These are phyloP conservation scores for Fusarium sp. DNA, from an alignment of 2,329 filamentous ascomycete genomes.

Conservation along the genomic window DNA sequence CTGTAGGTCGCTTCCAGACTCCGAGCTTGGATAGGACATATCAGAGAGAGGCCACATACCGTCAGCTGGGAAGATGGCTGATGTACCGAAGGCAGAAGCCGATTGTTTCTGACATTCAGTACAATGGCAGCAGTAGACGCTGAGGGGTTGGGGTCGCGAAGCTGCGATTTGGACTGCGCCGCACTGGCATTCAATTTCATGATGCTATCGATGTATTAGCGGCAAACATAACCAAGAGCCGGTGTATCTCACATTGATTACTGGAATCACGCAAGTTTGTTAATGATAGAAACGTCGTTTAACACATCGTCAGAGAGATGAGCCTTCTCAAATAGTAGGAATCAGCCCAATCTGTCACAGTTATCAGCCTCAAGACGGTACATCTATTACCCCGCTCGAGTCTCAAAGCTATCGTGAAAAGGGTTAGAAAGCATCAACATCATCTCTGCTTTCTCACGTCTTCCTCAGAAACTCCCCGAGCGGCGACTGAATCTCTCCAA, in stretches of 20 bases:
- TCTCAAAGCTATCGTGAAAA: neutral
- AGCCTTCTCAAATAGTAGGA: neutral
- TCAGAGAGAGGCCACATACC: constrained; percentile 52
- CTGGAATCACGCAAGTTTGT: neutral
- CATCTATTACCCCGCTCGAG: neutral
- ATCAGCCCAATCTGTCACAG: neutral
- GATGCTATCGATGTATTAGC: neutral
- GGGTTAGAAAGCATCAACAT: neutral
- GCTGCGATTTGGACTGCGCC: constrained; percentile 48
- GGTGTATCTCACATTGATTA: neutral
- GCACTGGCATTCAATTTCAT: constrained; percentile 51
- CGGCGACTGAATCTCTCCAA: neutral
- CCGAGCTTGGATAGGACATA: constrained; percentile 45
- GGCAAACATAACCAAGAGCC: neutral
- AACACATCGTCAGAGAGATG: neutral
- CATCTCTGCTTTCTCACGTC: neutral
- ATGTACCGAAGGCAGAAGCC: constrained; percentile 55
- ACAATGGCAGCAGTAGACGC: constrained; percentile 57
- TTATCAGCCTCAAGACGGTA: constrained; percentile 7
- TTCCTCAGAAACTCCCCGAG: neutral
- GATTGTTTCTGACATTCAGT: constrained; percentile 56
- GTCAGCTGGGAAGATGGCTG: constrained; percentile 52
- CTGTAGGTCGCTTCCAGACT: constrained; percentile 50
- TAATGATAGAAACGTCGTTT: neutral
- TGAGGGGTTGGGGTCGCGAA: constrained; percentile 45